phyloP scores from a whole-genome alignment of 2,329 filamentous ascomycete species.

The Fusarium sp. region DNA sequence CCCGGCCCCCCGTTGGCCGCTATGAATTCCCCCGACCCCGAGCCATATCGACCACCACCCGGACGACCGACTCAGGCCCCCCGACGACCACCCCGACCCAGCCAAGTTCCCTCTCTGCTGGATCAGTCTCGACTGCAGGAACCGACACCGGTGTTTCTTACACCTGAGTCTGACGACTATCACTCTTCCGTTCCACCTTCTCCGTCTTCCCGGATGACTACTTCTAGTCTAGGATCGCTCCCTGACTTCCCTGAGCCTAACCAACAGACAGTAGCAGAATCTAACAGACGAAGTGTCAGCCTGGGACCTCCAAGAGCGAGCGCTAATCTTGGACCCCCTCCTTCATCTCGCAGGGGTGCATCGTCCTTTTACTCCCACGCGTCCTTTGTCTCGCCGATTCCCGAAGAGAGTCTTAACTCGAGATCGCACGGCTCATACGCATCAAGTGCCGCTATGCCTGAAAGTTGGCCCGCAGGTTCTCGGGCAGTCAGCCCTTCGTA shows the following conservation, averaged over 20 bases:
- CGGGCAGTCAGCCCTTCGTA: conserved; percentile 60
- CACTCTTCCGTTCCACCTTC: conserved; percentile 61
- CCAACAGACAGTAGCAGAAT: conserved; percentile 42
- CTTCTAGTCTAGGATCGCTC: conserved; percentile 67
- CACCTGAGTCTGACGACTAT: conserved; percentile 49
- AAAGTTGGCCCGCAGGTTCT: conserved; percentile 70
- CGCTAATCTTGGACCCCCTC: conserved; percentile 69
- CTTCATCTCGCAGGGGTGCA: conserved; percentile 69
- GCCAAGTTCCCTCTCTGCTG: conserved; percentile 69
- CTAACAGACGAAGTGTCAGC: conserved; percentile 62
- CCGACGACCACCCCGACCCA: conserved; percentile 70
- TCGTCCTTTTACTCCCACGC: conserved; percentile 75
- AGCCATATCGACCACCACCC: conserved; percentile 64
- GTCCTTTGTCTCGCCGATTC: conserved; percentile 80
- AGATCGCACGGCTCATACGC: conserved; percentile 74
- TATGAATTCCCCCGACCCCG: conserved; percentile 49
- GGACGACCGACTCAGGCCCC: conserved; percentile 63
- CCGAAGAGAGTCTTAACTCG: conserved; percentile 73
- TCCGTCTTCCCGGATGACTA: conserved; percentile 63
- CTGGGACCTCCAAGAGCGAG: conserved; percentile 61
- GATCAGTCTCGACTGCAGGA: conserved; percentile 69
- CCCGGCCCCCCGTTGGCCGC: conserved; percentile 55
- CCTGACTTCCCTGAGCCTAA: conserved; percentile 68
- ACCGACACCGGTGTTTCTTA: conserved; percentile 63
- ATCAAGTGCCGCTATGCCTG: conserved; percentile 79